A percentile compares a stretch with the other conserved stretches of the same genome.
Evolutionary conservation across 23 red algal species (phyloP).

Genomic region (Chondrus crispus): DNA sequence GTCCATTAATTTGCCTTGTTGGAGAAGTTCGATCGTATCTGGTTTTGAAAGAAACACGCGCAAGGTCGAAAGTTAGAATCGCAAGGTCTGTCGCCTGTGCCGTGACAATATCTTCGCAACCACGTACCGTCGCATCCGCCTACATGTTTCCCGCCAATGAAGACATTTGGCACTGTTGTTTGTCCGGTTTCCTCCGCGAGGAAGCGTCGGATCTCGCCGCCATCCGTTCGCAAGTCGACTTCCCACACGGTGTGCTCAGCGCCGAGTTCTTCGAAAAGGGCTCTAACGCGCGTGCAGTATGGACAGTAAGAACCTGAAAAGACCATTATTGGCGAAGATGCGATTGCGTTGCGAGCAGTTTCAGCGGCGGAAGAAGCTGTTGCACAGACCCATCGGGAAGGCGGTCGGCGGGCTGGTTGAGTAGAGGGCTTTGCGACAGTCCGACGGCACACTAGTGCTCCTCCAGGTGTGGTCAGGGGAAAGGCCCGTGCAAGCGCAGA

Average conservation of each 20-base stretch:
- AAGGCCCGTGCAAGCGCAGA: neutral
- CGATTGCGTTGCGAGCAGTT: neutral
- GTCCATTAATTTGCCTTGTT: neutral
- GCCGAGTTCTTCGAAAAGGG: constrained; percentile 67
- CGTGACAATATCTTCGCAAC: neutral
- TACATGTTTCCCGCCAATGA: constrained; percentile 79
- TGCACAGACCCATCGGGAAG: neutral
- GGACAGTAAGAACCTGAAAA: constrained; percentile 86
- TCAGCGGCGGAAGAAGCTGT: neutral
- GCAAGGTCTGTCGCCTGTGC: neutral
- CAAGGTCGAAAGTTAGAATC: neutral
- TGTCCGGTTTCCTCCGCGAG: constrained; percentile 80
- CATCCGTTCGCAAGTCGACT: constrained; percentile 46
- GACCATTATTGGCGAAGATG: constrained; percentile 46
- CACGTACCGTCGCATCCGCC: constrained; percentile 72
- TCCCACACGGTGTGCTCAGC: constrained; percentile 63
- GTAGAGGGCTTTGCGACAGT: too few relatives aligned
- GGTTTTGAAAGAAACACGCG: neutral
- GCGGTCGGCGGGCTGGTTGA: neutral
- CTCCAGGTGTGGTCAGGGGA: too few relatives aligned
- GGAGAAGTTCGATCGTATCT: neutral
- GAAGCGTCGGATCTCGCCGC: constrained; percentile 38
- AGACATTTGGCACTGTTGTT: constrained; percentile 92
- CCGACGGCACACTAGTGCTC: too few relatives aligned
- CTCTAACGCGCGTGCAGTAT: constrained; percentile 71